Base-by-base conservation (phyloP, 768 basidiomycete species). In the Scleroderma citrinum region DNA sequence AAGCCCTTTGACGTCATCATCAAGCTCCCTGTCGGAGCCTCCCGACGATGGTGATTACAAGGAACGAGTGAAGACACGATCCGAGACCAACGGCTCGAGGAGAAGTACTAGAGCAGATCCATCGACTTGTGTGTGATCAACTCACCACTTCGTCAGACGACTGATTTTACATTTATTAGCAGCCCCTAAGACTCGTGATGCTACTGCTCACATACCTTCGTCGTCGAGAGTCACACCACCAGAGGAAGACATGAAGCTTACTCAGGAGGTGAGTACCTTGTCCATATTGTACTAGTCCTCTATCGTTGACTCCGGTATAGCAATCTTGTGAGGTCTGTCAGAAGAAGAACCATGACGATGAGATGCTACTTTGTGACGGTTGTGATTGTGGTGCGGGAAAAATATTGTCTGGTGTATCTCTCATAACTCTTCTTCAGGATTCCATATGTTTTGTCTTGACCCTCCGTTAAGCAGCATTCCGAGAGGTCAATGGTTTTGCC, bases 391-490 rank as follows among this genome's bases (percentile, higher is more conserved):
- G 86, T 86, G 58, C 24, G 59, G 68, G 46, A 44, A 46, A 55
- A 54, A 49, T 32, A 50, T 10, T 43, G 41, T 19, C 52, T 58
- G 34, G 47, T 46, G 50, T 35, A 36, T 38, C 36, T 34, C 36
- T 47, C 34, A 24, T 44, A 54, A 52, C 53, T 54, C 51, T 53
- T 49, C 53, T 48, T 49, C 51, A 94, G 92, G 95, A 4, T 99
- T 92, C 70, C 96, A 99, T 69, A 96, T 89, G 72, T 92, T 88
- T 66, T 99, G 96, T 64, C 83, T 99, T 50, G 87, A 92, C 61
- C 96, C 96, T 12, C 94, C 94, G 17, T 71, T 98, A 46, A 69
- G 76, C 8, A 71, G 76, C 2, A 88, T 99, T 48, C 96, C 96
- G 2, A 88, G 86, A 61, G 92, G 93, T 35, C 85, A 95, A 55